Percentiles rank a stretch among this genome's conserved stretches.
Conservation (phyloP, 2,329 filamentous ascomycete genomes). For the Scedosporium aurantiacum region DNA sequence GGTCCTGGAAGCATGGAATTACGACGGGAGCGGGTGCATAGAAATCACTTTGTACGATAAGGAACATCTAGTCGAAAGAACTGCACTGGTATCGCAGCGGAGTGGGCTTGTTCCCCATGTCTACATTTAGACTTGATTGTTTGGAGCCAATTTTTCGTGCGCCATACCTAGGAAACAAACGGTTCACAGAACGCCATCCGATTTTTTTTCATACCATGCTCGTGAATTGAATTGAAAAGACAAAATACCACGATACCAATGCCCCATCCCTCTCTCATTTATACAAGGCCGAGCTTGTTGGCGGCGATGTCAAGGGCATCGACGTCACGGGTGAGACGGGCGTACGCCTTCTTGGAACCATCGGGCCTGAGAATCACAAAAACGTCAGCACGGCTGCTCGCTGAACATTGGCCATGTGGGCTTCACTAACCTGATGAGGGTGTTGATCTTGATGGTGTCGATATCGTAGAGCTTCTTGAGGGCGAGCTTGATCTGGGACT, state of each 20-base stretch:
- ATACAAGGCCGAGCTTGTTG: constrained; percentile 97
- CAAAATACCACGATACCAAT: neutral
- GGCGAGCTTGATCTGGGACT: constrained; percentile 96
- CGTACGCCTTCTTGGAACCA: constrained; percentile 97
- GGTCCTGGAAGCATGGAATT: neutral
- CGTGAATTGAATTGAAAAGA: constrained; percentile 6
- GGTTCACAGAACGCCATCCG: constrained; percentile 9
- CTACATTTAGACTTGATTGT: constrained; percentile 2
- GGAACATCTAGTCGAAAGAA: neutral
- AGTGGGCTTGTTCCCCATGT: constrained; percentile 2
- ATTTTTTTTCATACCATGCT: constrained; percentile 9
- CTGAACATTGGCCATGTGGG: constrained; percentile 7
- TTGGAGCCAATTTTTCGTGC: constrained; percentile 1
- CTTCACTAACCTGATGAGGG: constrained; percentile 72
- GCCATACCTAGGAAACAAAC: constrained; percentile 6
- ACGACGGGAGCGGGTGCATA: neutral
- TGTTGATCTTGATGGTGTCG: constrained; percentile 98
- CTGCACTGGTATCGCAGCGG: neutral
- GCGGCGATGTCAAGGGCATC: constrained; percentile 98
- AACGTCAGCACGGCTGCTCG: constrained; percentile 10
- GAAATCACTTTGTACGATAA: constrained; percentile 1
- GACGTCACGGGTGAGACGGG: constrained; percentile 87
- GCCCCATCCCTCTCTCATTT: constrained; percentile 29
- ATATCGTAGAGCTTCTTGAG: constrained; percentile 99
- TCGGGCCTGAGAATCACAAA: constrained; percentile 54